Evolutionary conservation across 768 basidiomycete species (phyloP).

Genomic region (Termitomyces heimii): DNA sequence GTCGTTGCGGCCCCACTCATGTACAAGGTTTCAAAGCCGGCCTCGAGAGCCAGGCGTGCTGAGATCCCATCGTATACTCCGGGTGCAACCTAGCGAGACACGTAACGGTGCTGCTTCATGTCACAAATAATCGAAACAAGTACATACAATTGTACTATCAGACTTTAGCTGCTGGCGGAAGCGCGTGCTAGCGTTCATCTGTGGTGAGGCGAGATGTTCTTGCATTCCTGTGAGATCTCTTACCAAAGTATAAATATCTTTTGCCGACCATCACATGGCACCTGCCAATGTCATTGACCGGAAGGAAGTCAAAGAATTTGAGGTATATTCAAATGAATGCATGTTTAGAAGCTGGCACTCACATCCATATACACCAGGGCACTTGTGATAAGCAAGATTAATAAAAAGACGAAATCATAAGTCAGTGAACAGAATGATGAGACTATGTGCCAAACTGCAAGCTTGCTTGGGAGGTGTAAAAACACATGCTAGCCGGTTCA

Average conservation of each 20-base stretch:
- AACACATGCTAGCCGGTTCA: neutral
- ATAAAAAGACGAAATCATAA: neutral
- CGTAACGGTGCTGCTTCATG: neutral
- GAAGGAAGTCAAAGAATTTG: neutral
- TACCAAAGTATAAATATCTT: neutral
- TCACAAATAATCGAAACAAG: neutral
- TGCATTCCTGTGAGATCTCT: neutral
- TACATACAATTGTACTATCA: constrained; percentile 4
- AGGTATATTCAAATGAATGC: too few relatives aligned
- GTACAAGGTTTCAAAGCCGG: constrained; percentile 46
- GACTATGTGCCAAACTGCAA: neutral
- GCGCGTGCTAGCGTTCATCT: constrained; percentile 11
- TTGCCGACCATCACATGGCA: neutral
- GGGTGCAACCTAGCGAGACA: constrained; percentile 7
- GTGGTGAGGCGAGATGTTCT: neutral
- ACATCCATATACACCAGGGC: neutral
- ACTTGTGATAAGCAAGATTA: neutral
- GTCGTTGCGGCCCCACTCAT: constrained; percentile 48
- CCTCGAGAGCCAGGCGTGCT: constrained; percentile 44
- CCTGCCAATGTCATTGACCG: too few relatives aligned
- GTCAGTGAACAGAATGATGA: too few relatives aligned
- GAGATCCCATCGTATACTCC: constrained; percentile 49
- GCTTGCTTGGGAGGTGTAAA: neutral
- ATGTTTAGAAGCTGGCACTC: neutral
- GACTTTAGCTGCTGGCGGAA: constrained; percentile 7